Percentiles rank a stretch among this genome's conserved stretches.
Conservation (phyloP, 371 early-diverging fungal genomes). For the Syncephalastrum contaminatum region DNA sequence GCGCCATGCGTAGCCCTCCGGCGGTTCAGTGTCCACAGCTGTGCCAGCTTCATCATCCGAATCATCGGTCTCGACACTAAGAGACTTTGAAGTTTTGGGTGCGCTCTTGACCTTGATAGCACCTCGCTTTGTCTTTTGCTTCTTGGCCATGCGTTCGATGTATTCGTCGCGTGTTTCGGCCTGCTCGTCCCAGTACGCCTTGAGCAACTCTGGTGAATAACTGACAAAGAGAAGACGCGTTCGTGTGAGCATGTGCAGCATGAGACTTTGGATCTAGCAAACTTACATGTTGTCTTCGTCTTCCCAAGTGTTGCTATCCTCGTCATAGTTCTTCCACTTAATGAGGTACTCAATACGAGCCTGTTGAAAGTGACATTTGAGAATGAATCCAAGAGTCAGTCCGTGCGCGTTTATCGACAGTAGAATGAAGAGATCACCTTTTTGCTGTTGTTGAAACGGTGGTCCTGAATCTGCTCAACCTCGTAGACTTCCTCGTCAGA, state of each 20-base stretch:
- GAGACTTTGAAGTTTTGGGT: too few relatives aligned
- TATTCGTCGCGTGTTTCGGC: constrained; percentile 1
- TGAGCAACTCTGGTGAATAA: constrained; percentile 4
- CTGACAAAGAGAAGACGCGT: constrained; percentile 2
- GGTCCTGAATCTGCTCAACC: constrained; percentile 20
- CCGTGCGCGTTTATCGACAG: too few relatives aligned
- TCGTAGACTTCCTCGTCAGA: constrained; percentile 27
- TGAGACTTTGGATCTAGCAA: not conserved
- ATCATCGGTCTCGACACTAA: too few relatives aligned
- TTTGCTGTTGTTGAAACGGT: constrained; percentile 10
- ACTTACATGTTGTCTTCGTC: constrained; percentile 28
- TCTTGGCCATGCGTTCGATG: constrained; percentile 8
- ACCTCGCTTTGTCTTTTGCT: not conserved
- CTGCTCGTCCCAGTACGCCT: constrained; percentile 7
- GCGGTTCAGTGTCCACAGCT: constrained; percentile 6
- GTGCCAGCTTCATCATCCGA: too few relatives aligned
- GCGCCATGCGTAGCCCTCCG: constrained; percentile 12
- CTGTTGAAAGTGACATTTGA: not conserved
- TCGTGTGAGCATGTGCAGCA: constrained; percentile 3
- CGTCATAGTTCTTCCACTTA: constrained; percentile 35
- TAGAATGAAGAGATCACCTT: too few relatives aligned
- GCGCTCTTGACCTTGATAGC: too few relatives aligned
- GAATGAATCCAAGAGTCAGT: too few relatives aligned
- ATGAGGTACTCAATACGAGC: constrained; percentile 22
- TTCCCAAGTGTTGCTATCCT: constrained; percentile 30